Percentiles rank a stretch among this genome's conserved stretches.
Conservation (phyloP, 441 rosid genomes). For the Brassica hybrid region DNA sequence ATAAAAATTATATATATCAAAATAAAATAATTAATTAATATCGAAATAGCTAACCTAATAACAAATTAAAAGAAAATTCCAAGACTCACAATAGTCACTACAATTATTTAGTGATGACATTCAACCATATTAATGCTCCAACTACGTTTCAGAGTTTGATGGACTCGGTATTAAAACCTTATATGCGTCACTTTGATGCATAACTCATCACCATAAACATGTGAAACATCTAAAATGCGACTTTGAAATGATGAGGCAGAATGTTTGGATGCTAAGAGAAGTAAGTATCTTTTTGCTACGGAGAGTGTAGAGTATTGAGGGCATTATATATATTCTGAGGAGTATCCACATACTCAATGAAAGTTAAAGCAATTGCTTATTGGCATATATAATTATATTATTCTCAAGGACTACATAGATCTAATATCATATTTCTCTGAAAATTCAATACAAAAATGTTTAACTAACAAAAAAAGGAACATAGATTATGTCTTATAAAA, state of each 20-base stretch:
- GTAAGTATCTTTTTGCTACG: neutral
- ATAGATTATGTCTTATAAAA: neutral
- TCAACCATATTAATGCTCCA: neutral
- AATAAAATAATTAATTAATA: no score
- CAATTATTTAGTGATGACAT: neutral
- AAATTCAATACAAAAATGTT: neutral
- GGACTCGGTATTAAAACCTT: neutral
- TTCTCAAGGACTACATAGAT: neutral
- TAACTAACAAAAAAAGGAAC: no score
- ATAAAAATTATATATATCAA: neutral
- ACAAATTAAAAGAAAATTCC: neutral
- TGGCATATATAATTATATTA: neutral
- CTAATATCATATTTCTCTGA: neutral
- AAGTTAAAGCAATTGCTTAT: neutral
- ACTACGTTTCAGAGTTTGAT: neutral
- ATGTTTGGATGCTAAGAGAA: neutral
- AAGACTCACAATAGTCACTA: no score
- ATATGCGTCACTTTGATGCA: neutral
- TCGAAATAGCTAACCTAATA: neutral
- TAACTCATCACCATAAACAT: no score
- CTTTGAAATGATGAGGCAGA: neutral
- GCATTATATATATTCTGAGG: neutral
- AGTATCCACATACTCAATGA: neutral
- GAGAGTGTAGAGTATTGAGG: neutral
- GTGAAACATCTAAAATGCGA: neutral